A percentile compares a stretch with the other conserved stretches of the same genome.
phyloP scores from a whole-genome alignment of 2,329 filamentous ascomycete genomes.

The Cercospora citrullina region DNA sequence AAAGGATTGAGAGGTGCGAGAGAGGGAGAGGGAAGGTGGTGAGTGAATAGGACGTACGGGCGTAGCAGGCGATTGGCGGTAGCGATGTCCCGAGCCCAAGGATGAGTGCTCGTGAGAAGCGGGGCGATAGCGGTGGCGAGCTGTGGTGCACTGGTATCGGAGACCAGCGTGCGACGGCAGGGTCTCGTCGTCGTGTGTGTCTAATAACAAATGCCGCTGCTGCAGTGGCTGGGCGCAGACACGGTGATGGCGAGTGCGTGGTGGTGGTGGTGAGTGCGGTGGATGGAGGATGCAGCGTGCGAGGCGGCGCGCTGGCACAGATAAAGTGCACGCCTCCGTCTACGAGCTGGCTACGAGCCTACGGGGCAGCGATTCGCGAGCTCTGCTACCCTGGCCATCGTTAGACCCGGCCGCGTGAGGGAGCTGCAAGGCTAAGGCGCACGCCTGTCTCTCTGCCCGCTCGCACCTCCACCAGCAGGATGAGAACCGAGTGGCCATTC shows the following conservation, averaged over 20 bases:
- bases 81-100: constrained; percentile 13
- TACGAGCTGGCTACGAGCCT: background rate
- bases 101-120: constrained; percentile 14
- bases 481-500: background rate
- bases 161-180: constrained; percentile 5
- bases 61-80: constrained; percentile 5
- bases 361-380: constrained; percentile 11
- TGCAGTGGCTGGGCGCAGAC: background rate
- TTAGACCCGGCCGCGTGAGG: constrained; percentile 6
- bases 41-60: constrained; percentile 4
- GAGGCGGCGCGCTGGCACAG: background rate
- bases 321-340: background rate
- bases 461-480: background rate
- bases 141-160: constrained; percentile 2
- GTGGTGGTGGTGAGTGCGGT: constrained; percentile 12
- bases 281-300: background rate
- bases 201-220: constrained; percentile 31
- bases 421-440: constrained; percentile 19
- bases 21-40: background rate
- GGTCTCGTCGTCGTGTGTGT: constrained; percentile 27
- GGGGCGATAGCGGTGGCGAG: constrained; percentile 23
- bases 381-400: constrained; percentile 7
- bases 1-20: background rate
- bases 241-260: constrained; percentile 1
- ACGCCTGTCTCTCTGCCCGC: constrained; percentile 13